phyloP scores from a whole-genome alignment of 75 land plant genomes.

The Sequoiadendron giganteum region DNA sequence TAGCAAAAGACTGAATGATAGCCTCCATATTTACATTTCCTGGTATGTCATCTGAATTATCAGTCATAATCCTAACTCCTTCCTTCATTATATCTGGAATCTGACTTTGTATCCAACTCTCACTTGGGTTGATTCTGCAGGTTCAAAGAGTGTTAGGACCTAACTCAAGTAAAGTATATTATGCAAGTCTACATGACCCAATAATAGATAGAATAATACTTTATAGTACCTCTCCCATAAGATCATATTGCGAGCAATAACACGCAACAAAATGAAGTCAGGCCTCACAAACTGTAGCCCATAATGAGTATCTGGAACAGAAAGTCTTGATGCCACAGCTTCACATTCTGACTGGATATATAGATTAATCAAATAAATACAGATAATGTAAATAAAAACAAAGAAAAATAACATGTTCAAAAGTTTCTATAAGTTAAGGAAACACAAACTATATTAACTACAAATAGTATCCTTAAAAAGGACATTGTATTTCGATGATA shows the following conservation, averaged over 20 bases:
- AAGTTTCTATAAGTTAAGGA: background rate
- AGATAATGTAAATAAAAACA: background rate
- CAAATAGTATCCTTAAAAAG: background rate
- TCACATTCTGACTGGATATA: conserved; percentile 79
- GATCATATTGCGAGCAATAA: conserved; percentile 91
- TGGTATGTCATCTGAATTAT: conserved; percentile 38
- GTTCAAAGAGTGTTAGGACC: background rate
- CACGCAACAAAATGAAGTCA: conserved; percentile 92
- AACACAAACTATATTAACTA: background rate
- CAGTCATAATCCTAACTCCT: conserved; percentile 37
- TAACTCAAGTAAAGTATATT: background rate
- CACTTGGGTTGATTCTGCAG: conserved; percentile 56
- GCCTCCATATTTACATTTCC: conserved; percentile 82
- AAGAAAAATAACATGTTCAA: background rate
- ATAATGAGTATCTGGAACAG: conserved; percentile 82
- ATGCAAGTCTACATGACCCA: background rate
- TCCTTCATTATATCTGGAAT: conserved; percentile 77
- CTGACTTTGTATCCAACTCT: conserved; percentile 86
- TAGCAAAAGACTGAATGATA: conserved; percentile 88
- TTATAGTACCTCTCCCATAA: conserved; percentile 84
- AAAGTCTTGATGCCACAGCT: conserved; percentile 74
- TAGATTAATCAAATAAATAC: conserved; percentile 3
- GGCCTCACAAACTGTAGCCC: conserved; percentile 98
- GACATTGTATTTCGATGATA: conserved; percentile 13
- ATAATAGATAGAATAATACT: background rate